A percentile compares a stretch with the other conserved stretches of the same genome.
These are phyloP conservation scores for Globisporangium megalacanthum DNA, from an alignment of 352 stramenopile genomes.

Conservation along the genomic window DNA sequence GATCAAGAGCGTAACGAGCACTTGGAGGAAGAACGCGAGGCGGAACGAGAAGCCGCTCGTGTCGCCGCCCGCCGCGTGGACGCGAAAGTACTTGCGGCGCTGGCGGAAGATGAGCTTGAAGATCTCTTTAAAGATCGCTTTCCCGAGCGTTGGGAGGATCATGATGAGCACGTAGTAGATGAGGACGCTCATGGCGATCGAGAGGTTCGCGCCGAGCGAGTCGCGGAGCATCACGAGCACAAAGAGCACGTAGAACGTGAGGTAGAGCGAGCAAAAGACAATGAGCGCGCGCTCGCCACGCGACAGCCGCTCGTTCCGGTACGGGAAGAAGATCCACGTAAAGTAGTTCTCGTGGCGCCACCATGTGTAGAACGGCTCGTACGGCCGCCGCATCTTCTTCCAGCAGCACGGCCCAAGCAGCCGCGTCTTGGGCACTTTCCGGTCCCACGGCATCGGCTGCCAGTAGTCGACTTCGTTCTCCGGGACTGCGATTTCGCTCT, in stretches of 20 bases:
- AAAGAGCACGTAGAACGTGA: constrained; percentile 74
- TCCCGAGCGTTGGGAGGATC: constrained; percentile 48
- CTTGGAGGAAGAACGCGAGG: constrained; percentile 46
- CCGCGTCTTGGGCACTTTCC: constrained; percentile 61
- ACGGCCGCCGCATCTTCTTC: constrained; percentile 51
- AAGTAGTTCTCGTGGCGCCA: constrained; percentile 78
- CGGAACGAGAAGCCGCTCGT: constrained; percentile 48
- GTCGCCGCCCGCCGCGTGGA: constrained; percentile 36
- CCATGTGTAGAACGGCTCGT: constrained; percentile 71
- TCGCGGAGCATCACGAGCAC: constrained; percentile 56
- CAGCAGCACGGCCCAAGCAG: constrained; percentile 60
- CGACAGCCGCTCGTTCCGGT: constrained; percentile 59
- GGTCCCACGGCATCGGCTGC: constrained; percentile 63
- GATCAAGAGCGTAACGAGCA: constrained; percentile 47
- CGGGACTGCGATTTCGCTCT: constrained; percentile 37
- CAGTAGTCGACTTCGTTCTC: constrained; percentile 72
- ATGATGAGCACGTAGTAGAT: constrained; percentile 52
- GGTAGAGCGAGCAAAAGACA: constrained; percentile 61
- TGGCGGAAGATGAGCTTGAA: constrained; percentile 76
- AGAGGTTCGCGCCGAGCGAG: constrained; percentile 28
- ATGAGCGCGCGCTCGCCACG: constrained; percentile 56
- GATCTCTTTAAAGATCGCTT: constrained; percentile 68
- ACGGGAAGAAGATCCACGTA: constrained; percentile 68
- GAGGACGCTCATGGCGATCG: constrained; percentile 31
- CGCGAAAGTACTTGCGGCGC: constrained; percentile 57